Base-by-base conservation (phyloP, 352 stramenopile species). In the Globisporangium carolinianum region DNA sequence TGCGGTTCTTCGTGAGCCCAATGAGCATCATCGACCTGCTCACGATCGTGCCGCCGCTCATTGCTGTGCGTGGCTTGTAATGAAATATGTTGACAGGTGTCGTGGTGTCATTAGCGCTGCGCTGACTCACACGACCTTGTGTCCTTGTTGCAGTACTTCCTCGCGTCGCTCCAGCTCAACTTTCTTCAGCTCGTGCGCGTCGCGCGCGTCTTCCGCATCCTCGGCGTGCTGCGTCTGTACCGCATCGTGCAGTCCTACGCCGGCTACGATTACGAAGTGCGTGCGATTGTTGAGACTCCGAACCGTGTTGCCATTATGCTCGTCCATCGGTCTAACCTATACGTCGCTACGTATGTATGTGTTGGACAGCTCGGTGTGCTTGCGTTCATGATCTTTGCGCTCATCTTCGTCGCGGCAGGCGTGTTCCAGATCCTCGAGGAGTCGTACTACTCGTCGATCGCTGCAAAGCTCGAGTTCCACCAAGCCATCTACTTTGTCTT, bases 401-500 rank as follows among this genome's bases (percentile, higher is more conserved):
- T 87, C 47, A 83, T 83, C 38, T 76, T 87, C 47, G 77, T 84
- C 17, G 71, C 77, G 0, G 77, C 77, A 0, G 73, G 77, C 11
- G 55, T 82, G 8, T 74, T 87, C 61, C 77, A 86, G 61, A 72
- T 77, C 41, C 63, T 87, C 5, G 72, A 85, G 38, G 71, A 84
- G 57, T 66, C 73, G 32, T 84, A 81, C 49, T 83, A 84, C 57
- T 56, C 56, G 5, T 63, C 72, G 4, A 60, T 79, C 18, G 49
- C 60, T 2, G 49, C 59, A 4, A 57, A 56, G 38, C 67, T 86
- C 38, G n/a, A 79, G 56, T 86, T 87, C 54, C 77, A 86, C 65
- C 62, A 83, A 61, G 73, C 73, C 14, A 67, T 87, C 53, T 86
- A 87, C 57, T 87, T 86, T 50, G 75, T 87, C 18, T 84, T 87